Base-by-base conservation (phyloP, 371 early-diverging fungal genomes). In the Mortierella sp. region DNA sequence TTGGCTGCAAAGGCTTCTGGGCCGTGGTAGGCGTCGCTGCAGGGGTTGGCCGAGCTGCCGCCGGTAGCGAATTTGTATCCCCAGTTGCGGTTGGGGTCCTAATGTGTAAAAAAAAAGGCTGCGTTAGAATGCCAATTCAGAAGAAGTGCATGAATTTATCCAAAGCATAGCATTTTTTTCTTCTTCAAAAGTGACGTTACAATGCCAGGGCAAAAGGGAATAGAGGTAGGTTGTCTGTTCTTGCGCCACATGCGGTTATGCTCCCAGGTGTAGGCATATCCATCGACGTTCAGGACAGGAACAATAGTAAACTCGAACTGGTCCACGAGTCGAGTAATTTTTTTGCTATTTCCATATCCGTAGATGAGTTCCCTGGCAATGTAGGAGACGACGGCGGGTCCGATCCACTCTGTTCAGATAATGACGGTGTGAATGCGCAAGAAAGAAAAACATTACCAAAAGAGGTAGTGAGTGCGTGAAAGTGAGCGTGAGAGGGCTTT, bases 191-290 rank as follows among this genome's bases (percentile, higher is more conserved):
- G 0, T 13, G 9, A 38, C 82, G 74, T 38, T 82, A 87, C 91
- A 50, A 88, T 88, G 76, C 91, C 90, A n/a, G 80, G 72, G 58
- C 90, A 90, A 70, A 80, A 76, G 21, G 80, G 78, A 54, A 84
- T 77, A 0, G 84, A 48, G n/a, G 79, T 91, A 8, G 88, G 88
- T 54, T 90, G 88, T 16, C 90, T 83, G 82, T 91, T 92, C 85
- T 92, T 92, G 73, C 92, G 90, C 92, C 92, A 92, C 90, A 84
- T 82, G 48, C 87, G 82, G 72, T 85, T 83, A 48, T 73, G 73
- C 28, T 75, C 77, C 78, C 89, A 84, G 21, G 90, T 81, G 65
- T 88, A 91, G 24, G 79, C 88, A 70, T 91, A 92, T 54, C 91
- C 92, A 79, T 92, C 92, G 16, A 80, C 84, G 58, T 92, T 92